Base-by-base conservation (phyloP, 768 basidiomycete species). In the Tricholomella constricta region DNA sequence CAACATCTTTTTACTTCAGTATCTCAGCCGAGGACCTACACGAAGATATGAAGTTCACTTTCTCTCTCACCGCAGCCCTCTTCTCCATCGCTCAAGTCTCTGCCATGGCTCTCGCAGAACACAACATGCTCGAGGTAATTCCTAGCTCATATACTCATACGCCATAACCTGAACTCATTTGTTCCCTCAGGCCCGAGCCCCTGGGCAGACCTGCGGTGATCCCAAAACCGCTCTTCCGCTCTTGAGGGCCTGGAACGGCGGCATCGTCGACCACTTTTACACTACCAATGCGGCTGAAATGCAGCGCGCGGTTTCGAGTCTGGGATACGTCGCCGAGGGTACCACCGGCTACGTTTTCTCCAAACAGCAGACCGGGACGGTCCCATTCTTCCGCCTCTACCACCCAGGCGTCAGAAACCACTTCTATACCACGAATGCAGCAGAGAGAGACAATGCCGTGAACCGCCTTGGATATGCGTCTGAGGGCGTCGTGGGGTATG, bases 341-440 rank as follows among this genome's bases (percentile, higher is more conserved):
- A 34, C 41, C n/a, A 51, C 56, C 9, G 50, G 46, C 19, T 37
- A 45, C 26, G 51, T 65, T 25, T 64, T 60, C 40, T 6, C 47
- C 14, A 45, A 5, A 44, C 25, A 17, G 5, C 48, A 55, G 29
- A 40, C 48, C 9, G 47, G 38, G 3, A 61, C 62, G 6, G 48
- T 60, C 23, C 53, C 66, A 0, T 26, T 67, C 55, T 66, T 60
- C 52, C 61, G 62, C 27, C 31, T 64, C 14, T 62, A 57, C 45
- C 64, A 51, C 31, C 14, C 48, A 8, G 2, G 4, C 1, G 48
- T 15, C 17, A 36, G n/a, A 1, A 57, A 65, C 46, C 62, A 66
- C 40, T 60, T 66, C 27, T 68, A 66, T 32, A 66, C 64, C 25
- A 62, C 54, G 8, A 48, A 36, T 22, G 49, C 25, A 9, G 14